These are phyloP conservation scores for Lichtheimia hyalospora DNA, from an alignment of 371 early-diverging fungal species.

Conservation along the genomic window DNA sequence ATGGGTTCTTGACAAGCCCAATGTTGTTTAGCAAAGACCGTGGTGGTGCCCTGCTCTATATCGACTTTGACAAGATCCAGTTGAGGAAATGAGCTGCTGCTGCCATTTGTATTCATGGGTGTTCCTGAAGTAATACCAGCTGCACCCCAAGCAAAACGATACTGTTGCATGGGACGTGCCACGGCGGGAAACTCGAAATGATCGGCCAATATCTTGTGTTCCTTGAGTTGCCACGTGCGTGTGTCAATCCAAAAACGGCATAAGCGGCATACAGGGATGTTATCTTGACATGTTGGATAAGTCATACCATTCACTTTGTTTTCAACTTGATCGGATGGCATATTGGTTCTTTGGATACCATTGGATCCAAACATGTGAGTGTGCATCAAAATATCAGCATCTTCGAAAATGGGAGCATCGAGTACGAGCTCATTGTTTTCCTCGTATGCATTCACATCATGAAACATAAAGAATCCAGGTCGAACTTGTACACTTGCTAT, in stretches of 20 bases:
- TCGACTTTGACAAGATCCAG: slow-evolving; percentile 45
- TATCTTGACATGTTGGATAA: slow-evolving; percentile 4
- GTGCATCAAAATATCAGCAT: slow-evolving; percentile 33
- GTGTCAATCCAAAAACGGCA: no score
- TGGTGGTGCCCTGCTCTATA: slow-evolving; percentile 16
- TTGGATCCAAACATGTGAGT: slow-evolving; percentile 23
- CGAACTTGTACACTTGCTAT: slow-evolving; percentile 48
- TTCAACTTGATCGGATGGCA: slow-evolving; percentile 10
- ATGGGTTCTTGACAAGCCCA: slow-evolving; percentile 63
- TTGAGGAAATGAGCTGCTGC: slow-evolving; percentile 36
- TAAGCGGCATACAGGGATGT: no score
- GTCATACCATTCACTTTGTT: slow-evolving; percentile 8
- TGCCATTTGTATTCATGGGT: slow-evolving; percentile 21
- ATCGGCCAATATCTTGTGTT: slow-evolving; percentile 20
- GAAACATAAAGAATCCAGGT: slow-evolving; percentile 53
- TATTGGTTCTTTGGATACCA: not conserved
- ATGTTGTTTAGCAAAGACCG: slow-evolving; percentile 24
- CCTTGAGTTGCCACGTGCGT: slow-evolving; percentile 13
- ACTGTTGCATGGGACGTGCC: not conserved
- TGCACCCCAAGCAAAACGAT: no score
- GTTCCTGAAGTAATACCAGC: no score
- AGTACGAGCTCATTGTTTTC: slow-evolving; percentile 25
- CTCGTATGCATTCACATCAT: slow-evolving; percentile 47
- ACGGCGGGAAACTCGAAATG: slow-evolving; percentile 53
- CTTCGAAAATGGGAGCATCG: slow-evolving; percentile 26